Conservation (phyloP, 192 early-diverging fungal species). For the Rhizophagus prolifer region DNA sequence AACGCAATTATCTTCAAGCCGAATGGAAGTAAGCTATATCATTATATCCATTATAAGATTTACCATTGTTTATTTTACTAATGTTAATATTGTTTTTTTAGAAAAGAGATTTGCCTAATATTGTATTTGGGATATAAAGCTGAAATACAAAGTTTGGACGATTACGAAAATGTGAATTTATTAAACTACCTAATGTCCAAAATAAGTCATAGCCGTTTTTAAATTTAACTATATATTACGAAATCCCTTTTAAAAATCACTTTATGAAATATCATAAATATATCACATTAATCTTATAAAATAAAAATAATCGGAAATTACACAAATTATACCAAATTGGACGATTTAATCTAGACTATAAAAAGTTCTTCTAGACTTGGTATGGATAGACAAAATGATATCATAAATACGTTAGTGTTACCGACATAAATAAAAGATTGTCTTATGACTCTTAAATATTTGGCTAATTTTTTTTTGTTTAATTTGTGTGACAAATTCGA, state of each 20-base stretch:
- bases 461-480: not conserved
- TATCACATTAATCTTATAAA: too few species aligned
- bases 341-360: too few species aligned
- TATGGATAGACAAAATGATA: not conserved
- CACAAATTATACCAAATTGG: too few species aligned
- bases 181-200: conserved; percentile 5
- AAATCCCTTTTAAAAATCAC: too few species aligned
- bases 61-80: not conserved
- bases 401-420: not conserved
- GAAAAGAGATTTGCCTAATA: conserved; percentile 6
- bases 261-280: too few species aligned
- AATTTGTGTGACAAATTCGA: not conserved
- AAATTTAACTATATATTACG: too few species aligned
- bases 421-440: not conserved
- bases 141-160: conserved; percentile 23
- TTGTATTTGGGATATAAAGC: conserved; percentile 13
- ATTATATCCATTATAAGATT: not conserved
- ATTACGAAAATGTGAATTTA: not conserved
- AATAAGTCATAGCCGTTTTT: not conserved
- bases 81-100: not conserved
- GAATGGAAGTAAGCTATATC: conserved; percentile 20
- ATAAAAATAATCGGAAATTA: too few species aligned
- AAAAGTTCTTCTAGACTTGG: not conserved
- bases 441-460: not conserved
- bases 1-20: conserved; percentile 9